These are phyloP conservation scores for Thielaviopsis cerberus DNA, from an alignment of 2,329 filamentous ascomycete species.

Conservation along the genomic window DNA sequence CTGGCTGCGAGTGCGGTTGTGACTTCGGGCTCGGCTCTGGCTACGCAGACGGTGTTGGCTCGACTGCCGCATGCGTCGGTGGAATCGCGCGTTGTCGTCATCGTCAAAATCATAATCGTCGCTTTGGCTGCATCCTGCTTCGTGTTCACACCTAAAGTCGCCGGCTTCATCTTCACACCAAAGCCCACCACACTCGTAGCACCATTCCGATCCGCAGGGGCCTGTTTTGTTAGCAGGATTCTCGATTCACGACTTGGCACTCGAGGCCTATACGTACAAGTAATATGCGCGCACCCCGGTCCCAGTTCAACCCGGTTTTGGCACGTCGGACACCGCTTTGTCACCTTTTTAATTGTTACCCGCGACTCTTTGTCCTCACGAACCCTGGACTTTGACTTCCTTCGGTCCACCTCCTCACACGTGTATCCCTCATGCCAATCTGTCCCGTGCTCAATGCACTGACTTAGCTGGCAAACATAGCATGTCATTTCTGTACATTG, in stretches of 20 bases:
- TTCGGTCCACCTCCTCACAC: slow-evolving; percentile 21
- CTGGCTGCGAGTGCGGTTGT: neutral
- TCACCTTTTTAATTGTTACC: slow-evolving; percentile 18
- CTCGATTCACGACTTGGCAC: neutral
- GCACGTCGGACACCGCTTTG: slow-evolving; percentile 21
- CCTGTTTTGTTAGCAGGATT: neutral
- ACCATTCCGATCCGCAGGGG: neutral
- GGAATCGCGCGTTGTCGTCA: neutral
- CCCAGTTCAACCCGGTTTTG: slow-evolving; percentile 20
- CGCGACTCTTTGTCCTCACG: slow-evolving; percentile 20
- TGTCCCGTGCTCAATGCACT: slow-evolving; percentile 21
- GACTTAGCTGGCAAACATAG: slow-evolving; percentile 16
- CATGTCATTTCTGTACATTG: slow-evolving; percentile 20
- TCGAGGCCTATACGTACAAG: slow-evolving; percentile 18
- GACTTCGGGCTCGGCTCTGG: neutral
- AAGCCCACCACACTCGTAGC: neutral
- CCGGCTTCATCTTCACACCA: slow-evolving; percentile 6
- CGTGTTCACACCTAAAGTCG: slow-evolving; percentile 19
- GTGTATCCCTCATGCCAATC: slow-evolving; percentile 22
- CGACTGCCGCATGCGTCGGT: neutral
- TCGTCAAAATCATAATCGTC: neutral
- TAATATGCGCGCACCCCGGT: slow-evolving; percentile 24
- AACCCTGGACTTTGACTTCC: slow-evolving; percentile 14
- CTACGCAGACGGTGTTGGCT: neutral
- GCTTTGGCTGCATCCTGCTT: slow-evolving; percentile 16